These are phyloP conservation scores for Puccinia hordei DNA, from an alignment of 1,284 basidiomycete genomes.

Conservation along the genomic window DNA sequence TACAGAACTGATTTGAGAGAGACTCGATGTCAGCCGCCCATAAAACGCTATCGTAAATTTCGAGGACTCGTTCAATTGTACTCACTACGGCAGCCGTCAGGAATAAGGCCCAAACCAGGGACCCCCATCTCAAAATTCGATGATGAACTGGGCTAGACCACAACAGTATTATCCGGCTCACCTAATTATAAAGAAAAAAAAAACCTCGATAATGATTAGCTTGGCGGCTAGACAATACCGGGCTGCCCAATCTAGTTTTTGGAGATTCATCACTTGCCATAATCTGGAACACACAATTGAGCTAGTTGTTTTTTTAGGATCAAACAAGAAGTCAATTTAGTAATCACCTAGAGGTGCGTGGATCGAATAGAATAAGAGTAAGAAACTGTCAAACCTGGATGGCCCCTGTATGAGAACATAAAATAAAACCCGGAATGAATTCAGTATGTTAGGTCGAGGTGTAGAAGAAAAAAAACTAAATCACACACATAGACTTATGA, in stretches of 20 bases:
- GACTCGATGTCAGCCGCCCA: not conserved
- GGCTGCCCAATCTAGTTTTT: not conserved
- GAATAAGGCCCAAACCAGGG: not conserved
- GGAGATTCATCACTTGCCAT: not conserved
- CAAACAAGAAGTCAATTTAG: not conserved
- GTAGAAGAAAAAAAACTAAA: not conserved
- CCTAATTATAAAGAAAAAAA: not conserved
- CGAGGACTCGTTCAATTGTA: not conserved
- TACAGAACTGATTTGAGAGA: not conserved
- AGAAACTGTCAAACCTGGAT: constrained; percentile 10
- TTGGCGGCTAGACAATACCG: not conserved
- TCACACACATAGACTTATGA: constrained; percentile 1
- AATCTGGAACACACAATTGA: constrained; percentile 19
- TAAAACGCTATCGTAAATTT: not conserved
- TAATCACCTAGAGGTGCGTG: too few species aligned
- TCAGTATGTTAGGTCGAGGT: too few species aligned
- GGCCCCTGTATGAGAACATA: too few species aligned
- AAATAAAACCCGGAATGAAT: too few species aligned
- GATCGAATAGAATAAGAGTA: not conserved
- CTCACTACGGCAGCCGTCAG: constrained; percentile 2
- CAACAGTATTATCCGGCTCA: constrained; percentile 7
- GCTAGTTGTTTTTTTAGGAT: not conserved
- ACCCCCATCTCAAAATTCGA: constrained; percentile 6
- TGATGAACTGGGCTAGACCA: constrained; percentile 5
- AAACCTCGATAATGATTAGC: not conserved